Base-by-base conservation (phyloP, 129 eudicot species). In the Artemisia annua region DNA sequence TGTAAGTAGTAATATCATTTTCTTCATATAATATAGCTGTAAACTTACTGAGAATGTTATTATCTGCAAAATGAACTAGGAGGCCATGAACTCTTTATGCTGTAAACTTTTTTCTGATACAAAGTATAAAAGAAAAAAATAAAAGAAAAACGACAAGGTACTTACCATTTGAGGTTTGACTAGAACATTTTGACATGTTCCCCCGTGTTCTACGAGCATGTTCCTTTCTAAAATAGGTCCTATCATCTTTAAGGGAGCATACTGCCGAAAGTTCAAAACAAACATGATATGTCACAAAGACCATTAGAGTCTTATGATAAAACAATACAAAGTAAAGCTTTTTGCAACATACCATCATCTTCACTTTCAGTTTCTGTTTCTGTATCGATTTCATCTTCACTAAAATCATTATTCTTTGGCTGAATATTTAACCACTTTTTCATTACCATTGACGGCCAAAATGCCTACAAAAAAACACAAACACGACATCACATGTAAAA, bases 391-490 rank as follows among this genome's bases (percentile, higher is more conserved):
- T 95, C 99, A 83, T 95, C 99, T 81, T 95, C 99, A 75, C 99
- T 95, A 53, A 90, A 95, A 66, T 95, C 99, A 71, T 86, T 69
- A 78, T 76, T 84, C 66, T 90, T 79, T 0, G 97, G 97, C 62
- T 79, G 84, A 26, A 95, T 88, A 74, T 95, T 95, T 19, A 95
- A 87, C 99, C 97, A 95, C 81, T 95, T 95, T 81, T 95, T 95
- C 97, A 95, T 95, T 75, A 94, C 91, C 66, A 90, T 78, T 18
- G 99, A 86, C 1, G 99, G 99, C 99, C 97, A 90, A 74, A 90
- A 95, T 14, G 91, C 75, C 97, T 87, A 83, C 51, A 58, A 48
- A 57, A 57, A 58, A 26, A 63, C 43, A 79, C 35, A 68, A 58
- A 76, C 22, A 69, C 48, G 32, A 16, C 10, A 39, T 39, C 11